Conservation (phyloP, 768 basidiomycete genomes). For the Tubosaeta sp. region DNA sequence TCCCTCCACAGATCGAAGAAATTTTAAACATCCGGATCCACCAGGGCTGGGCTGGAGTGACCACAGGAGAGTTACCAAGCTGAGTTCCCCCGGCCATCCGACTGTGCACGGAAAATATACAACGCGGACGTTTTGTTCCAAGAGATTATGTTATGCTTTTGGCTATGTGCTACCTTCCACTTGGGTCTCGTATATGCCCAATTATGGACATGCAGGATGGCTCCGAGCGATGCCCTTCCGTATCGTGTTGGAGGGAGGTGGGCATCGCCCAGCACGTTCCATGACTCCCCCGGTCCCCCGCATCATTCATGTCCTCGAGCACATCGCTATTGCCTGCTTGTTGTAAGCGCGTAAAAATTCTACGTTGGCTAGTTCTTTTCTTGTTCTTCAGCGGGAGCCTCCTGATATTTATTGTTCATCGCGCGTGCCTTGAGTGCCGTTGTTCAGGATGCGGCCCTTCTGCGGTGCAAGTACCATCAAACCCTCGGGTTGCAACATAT, state of each 20-base stretch:
- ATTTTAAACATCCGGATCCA: background rate
- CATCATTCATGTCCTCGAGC: background rate
- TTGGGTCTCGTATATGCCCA: background rate
- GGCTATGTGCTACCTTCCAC: background rate
- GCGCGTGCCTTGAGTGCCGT: background rate
- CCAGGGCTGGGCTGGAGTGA: background rate
- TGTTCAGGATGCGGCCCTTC: background rate
- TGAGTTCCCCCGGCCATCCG: background rate
- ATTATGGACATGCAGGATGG: slow-evolving; percentile 7
- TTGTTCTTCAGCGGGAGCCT: background rate
- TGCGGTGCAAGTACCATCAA: slow-evolving; percentile 1
- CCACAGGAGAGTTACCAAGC: slow-evolving; percentile 2
- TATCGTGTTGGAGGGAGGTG: background rate
- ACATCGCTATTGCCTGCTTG: slow-evolving; percentile 3
- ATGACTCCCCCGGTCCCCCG: background rate
- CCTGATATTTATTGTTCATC: background rate
- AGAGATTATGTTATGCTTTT: background rate
- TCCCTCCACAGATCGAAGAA: slow-evolving; percentile 2
- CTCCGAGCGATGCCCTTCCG: slow-evolving; percentile 5
- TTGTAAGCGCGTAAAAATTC: background rate
- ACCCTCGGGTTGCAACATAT: background rate
- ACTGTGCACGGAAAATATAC: background rate
- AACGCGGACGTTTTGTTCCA: background rate
- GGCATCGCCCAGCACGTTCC: slow-evolving; percentile 5
- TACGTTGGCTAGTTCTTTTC: background rate